Evolutionary conservation across 371 early-diverging fungal genomes (phyloP).

Genomic region (Mucor piriformis): DNA sequence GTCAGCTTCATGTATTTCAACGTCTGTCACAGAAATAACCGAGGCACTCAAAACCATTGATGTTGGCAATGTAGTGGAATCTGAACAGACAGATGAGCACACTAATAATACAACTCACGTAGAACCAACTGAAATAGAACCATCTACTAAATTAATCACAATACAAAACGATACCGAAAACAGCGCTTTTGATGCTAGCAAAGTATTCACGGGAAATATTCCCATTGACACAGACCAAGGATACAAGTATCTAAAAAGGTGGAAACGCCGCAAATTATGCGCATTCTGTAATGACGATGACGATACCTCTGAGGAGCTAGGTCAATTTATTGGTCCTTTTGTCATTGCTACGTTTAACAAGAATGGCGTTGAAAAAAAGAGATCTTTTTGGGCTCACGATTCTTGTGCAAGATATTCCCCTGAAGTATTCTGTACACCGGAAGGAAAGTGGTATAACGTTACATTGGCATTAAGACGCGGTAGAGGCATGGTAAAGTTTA

Average conservation of each 20-base stretch:
- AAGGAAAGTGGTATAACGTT: slow-evolving; percentile 87
- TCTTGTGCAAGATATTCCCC: slow-evolving; percentile 86
- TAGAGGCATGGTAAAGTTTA: slow-evolving; percentile 64
- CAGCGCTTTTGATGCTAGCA: slow-evolving; percentile 32
- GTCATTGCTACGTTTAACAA: slow-evolving; percentile 44
- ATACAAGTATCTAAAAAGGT: slow-evolving; percentile 50
- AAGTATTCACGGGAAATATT: slow-evolving; percentile 37
- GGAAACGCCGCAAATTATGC: slow-evolving; percentile 65
- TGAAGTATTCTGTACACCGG: slow-evolving; percentile 74
- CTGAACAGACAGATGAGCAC: not conserved
- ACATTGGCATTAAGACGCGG: slow-evolving; percentile 75
- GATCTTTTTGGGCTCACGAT: slow-evolving; percentile 85
- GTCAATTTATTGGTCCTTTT: slow-evolving; percentile 65
- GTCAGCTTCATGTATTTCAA: not conserved
- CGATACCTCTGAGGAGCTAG: slow-evolving; percentile 56
- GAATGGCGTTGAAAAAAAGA: slow-evolving; percentile 55
- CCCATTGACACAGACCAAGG: slow-evolving; percentile 47
- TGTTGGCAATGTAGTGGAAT: not conserved
- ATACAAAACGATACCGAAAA: not conserved
- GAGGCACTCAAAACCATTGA: not conserved
- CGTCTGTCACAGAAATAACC: not conserved
- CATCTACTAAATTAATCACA: not conserved
- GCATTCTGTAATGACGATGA: slow-evolving; percentile 80
- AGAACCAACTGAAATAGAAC: not conserved
- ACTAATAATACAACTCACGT: not conserved